Evolutionary conservation across 129 eudicot species (phyloP).

Genomic region (Chrysanthemum lavandulifolium): DNA sequence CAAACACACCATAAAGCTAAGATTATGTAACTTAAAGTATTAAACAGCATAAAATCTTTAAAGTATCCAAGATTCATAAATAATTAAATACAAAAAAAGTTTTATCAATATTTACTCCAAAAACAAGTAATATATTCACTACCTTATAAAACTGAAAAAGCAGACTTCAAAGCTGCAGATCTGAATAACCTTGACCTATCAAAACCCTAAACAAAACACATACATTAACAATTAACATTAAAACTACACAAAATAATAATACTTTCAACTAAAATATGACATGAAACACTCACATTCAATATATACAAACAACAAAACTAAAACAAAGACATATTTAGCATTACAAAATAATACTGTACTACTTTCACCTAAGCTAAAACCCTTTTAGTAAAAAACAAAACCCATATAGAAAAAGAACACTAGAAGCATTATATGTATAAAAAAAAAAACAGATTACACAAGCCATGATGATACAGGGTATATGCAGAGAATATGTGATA

Average conservation of each 20-base stretch:
- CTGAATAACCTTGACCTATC: slow-evolving; percentile 34
- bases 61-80: background rate
- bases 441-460: background rate
- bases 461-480: background rate
- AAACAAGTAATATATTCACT: background rate
- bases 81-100: too few relatives aligned
- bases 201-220: slow-evolving; percentile 1
- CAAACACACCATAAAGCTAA: slow-evolving; percentile 13
- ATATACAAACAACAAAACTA: background rate
- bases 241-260: background rate
- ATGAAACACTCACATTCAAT: background rate
- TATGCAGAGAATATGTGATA: background rate
- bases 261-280: background rate
- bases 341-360: background rate
- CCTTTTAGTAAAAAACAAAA: background rate
- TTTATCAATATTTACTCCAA: too few relatives aligned
- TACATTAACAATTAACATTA: background rate
- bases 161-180: slow-evolving; percentile 28
- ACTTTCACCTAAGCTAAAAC: too few relatives aligned
- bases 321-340: background rate
- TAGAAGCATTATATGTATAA: background rate
- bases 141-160: background rate
- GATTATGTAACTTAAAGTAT: slow-evolving; percentile 5
- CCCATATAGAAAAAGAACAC: background rate
- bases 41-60: background rate